Percentiles rank a stretch among this genome's conserved stretches.
Conservation (phyloP, 768 basidiomycete genomes). For the Lentinula boryana region DNA sequence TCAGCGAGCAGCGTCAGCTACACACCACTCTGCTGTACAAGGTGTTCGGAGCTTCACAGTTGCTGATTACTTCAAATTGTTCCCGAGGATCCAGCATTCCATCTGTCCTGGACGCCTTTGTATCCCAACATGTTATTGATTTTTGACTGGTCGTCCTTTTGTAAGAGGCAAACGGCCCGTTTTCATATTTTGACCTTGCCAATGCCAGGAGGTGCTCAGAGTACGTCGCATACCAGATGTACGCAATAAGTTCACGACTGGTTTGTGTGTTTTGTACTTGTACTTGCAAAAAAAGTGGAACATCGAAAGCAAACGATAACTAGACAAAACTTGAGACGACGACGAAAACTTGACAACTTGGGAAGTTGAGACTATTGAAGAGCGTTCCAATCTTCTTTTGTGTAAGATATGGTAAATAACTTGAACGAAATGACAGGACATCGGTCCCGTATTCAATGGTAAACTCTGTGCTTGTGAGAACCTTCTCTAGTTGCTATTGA, state of each 20-base stretch:
- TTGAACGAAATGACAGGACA: conserved; percentile 25
- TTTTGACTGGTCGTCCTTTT: not conserved
- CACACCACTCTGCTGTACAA: too few relatives aligned
- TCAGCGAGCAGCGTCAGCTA: too few relatives aligned
- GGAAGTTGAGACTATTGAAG: conserved; percentile 42
- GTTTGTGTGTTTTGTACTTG: conserved; percentile 24
- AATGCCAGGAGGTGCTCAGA: not conserved
- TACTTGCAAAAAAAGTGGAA: conserved; percentile 39
- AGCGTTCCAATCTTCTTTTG: conserved; percentile 39
- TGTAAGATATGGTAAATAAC: conserved; percentile 39
- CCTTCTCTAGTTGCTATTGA: conserved; percentile 38
- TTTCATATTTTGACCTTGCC: not conserved
- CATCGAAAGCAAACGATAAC: conserved; percentile 42
- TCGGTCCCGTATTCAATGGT: conserved; percentile 13
- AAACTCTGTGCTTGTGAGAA: conserved; percentile 33
- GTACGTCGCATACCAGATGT: not conserved
- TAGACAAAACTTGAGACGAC: conserved; percentile 48
- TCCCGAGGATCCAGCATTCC: not conserved
- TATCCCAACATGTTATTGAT: not conserved
- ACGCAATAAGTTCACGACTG: conserved; percentile 4
- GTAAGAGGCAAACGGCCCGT: not conserved
- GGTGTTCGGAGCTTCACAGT: not conserved
- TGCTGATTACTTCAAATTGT: not conserved
- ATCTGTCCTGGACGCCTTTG: not conserved
- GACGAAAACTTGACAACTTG: conserved; percentile 59